phyloP scores from a whole-genome alignment of 2,329 filamentous ascomycete species.

The Colletotrichum caudatum region DNA sequence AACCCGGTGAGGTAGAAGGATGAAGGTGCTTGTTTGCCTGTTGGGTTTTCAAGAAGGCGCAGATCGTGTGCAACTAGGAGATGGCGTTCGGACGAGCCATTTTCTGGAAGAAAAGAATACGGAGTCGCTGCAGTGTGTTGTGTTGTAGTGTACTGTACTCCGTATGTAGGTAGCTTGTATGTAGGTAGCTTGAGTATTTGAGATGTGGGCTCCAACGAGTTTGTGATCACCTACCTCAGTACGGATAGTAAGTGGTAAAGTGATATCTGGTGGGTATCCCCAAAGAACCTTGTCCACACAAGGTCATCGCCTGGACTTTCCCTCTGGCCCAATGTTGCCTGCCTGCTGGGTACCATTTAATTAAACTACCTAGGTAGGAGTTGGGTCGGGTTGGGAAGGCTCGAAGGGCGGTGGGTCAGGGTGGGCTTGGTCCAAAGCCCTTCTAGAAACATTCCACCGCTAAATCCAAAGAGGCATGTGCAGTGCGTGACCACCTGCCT shows the following conservation, averaged over 20 bases:
- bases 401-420: background rate
- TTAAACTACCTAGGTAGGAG: background rate
- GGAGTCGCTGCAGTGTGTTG: background rate
- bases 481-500: slow-evolving; percentile 9
- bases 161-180: no score
- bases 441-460: slow-evolving; percentile 40
- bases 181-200: slow-evolving; percentile 3
- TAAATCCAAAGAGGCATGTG: slow-evolving; percentile 3
- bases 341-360: background rate
- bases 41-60: slow-evolving; percentile 33
- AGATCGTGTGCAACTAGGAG: slow-evolving; percentile 11
- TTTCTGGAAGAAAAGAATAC: slow-evolving; percentile 37
- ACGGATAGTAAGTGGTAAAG: background rate
- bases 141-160: background rate
- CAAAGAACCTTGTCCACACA: slow-evolving; percentile 4
- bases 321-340: background rate
- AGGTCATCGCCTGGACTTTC: no score
- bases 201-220: slow-evolving; percentile 29
- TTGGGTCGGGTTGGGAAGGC: slow-evolving; percentile 18
- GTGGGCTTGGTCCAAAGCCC: background rate
- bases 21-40: slow-evolving; percentile 12
- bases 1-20: background rate
- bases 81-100: slow-evolving; percentile 39
- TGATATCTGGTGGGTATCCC: slow-evolving; percentile 28
- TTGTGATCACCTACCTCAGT: background rate